These are phyloP conservation scores for Aurantiochytrium sp. DNA, from an alignment of 108 stramenopile genomes.

Conservation along the genomic window DNA sequence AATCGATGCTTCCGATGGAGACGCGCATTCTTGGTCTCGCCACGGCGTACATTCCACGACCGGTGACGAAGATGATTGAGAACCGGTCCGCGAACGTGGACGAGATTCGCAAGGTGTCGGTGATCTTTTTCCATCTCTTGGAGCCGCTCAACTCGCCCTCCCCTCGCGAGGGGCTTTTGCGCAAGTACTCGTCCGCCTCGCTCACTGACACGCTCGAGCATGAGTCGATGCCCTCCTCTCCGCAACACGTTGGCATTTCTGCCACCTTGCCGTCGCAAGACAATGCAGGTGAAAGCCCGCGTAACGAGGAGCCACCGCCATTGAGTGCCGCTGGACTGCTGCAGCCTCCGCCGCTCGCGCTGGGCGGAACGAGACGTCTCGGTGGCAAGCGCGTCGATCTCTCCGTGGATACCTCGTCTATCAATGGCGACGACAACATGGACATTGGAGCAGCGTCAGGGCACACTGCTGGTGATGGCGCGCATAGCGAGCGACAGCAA, in stretches of 20 bases:
- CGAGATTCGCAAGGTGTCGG: constrained; percentile 40
- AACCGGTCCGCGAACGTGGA: background rate
- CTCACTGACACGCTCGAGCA: background rate
- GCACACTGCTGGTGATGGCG: too few relatives aligned
- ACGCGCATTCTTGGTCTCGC: background rate
- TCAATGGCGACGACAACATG: background rate
- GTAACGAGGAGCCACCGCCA: constrained; percentile 32
- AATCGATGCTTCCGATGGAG: background rate
- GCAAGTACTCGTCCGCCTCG: background rate
- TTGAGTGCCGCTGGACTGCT: too few relatives aligned
- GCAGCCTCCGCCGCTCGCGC: too few relatives aligned
- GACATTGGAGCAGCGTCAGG: background rate
- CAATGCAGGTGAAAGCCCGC: constrained; percentile 35
- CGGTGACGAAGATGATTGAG: background rate
- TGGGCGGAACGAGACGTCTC: background rate
- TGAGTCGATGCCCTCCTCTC: background rate
- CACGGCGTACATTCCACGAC: background rate
- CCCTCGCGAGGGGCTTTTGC: background rate
- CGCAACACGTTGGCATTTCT: too few relatives aligned
- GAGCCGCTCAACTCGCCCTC: background rate
- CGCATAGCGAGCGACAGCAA: background rate
- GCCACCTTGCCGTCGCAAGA: constrained; percentile 34
- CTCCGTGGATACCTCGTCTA: background rate
- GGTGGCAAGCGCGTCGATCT: background rate
- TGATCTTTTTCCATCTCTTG: constrained; percentile 50